Evolutionary conservation across 805 yeast genomes (phyloP), one percentile per base, ranked within the genome.

Genomic region (Candida hungchunana): DNA sequence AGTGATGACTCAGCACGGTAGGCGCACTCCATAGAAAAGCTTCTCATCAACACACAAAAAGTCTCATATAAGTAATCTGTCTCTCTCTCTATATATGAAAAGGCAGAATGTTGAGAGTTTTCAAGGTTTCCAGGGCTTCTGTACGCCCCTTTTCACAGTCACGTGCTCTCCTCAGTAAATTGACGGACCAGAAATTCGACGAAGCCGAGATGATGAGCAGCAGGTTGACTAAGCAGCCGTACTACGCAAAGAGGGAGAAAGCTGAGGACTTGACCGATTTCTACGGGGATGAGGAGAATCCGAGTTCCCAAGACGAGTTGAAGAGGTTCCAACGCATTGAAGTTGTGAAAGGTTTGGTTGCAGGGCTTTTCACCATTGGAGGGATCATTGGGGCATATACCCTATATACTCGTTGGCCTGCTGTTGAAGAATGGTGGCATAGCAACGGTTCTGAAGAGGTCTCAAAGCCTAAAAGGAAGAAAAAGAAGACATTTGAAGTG

Each of bases 151-250:
- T n/a, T n/a, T n/a, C n/a, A n/a, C n/a, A n/a, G n/a, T n/a, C n/a
- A 20, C 23, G 23, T 20, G 8, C 23, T 11, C 23, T 20, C 23
- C 8, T 11, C 11, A 20, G 23, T 20, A 40, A 30, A 28, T 43
- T 36, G 16, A 57, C 59, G 23, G 54, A 39, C 24, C 59, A 60
- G 16, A 42, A 53, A 37, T 59, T 43, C 40, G 64, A 60, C 41
- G 66, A 61, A 29, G 60, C 63, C 11, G 59, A 58, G 31, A 19
- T 59, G 16, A 34, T 57, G 46, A 55, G 60, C 7, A 36, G 43
- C 9, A 42, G 46, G 14, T 37, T 60, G 29, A 57, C 50, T 21
- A 22, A 43, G 13, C 40, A 47, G 23, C 50, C 55, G 10, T 60
- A 57, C 32, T 51, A 48, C 20, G 58, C 60, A 15, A 58, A 53